These are phyloP conservation scores for Cupressus sempervirens DNA, from an alignment of 75 land plant genomes.

Conservation along the genomic window DNA sequence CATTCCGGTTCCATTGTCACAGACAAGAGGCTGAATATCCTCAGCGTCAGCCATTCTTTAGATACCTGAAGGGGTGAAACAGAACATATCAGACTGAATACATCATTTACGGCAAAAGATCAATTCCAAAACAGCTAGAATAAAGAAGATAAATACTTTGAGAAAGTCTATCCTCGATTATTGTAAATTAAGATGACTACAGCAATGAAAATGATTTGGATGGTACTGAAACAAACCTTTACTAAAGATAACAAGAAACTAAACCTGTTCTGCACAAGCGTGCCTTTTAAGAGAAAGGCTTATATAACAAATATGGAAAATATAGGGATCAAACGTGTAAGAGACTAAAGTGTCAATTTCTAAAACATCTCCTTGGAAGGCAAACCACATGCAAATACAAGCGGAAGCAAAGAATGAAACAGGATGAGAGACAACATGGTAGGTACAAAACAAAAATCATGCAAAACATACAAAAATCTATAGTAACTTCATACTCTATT, in stretches of 20 bases:
- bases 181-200: background rate
- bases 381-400: background rate
- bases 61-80: background rate
- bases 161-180: background rate
- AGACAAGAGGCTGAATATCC: conserved; percentile 39
- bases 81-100: background rate
- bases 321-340: background rate
- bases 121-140: background rate
- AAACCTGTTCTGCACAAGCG: background rate
- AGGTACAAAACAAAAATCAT: background rate
- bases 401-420: background rate
- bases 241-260: background rate
- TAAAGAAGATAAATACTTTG: background rate
- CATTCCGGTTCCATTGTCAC: conserved; percentile 42
- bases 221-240: background rate
- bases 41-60: conserved; percentile 31
- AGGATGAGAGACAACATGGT: background rate
- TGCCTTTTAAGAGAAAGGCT: background rate
- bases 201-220: background rate
- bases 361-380: background rate
- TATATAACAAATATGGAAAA: background rate
- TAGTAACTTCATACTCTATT: background rate
- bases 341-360: background rate
- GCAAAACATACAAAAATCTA: background rate
- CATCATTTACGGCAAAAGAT: background rate